Percentiles rank a stretch among this genome's conserved stretches.
These are phyloP conservation scores for Cordyceps cateniannulata DNA, from an alignment of 2,329 filamentous ascomycete genomes.

Conservation along the genomic window DNA sequence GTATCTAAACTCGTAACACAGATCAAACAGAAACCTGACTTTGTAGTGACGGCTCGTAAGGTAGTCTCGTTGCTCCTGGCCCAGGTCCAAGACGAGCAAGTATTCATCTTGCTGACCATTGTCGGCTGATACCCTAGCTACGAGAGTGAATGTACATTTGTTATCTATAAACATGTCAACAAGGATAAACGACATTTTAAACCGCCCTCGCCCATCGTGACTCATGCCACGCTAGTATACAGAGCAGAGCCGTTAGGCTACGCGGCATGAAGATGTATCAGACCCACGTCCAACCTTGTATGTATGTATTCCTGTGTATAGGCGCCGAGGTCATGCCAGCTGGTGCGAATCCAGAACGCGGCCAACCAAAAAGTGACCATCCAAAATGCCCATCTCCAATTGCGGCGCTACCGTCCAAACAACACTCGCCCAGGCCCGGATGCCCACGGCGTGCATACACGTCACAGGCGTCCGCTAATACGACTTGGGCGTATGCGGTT, in stretches of 20 bases:
- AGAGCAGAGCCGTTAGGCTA: background rate
- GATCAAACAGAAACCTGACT: too few species aligned
- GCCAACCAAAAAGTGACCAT: background rate
- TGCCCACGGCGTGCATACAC: background rate
- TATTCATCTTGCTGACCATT: too few species aligned
- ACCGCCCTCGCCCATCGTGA: background rate
- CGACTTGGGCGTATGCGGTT: slow-evolving; percentile 28
- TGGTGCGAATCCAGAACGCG: background rate
- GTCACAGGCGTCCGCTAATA: slow-evolving; percentile 21
- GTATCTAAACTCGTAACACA: too few species aligned
- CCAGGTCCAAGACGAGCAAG: too few species aligned
- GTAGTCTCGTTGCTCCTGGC: too few species aligned
- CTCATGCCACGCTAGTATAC: background rate
- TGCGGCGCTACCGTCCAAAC: slow-evolving; percentile 10
- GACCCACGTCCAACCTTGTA: slow-evolving; percentile 1
- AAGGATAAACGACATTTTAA: background rate
- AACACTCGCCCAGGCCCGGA: background rate
- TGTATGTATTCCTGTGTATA: background rate
- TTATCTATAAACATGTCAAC: background rate
- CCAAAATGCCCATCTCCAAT: slow-evolving; percentile 9
- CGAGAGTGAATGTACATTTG: background rate
- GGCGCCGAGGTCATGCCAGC: background rate
- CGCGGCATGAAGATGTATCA: background rate
- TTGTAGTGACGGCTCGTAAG: too few species aligned
- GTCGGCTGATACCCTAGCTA: too few species aligned